Percentiles rank a stretch among this genome's conserved stretches.
Evolutionary conservation across 208 protist species (phyloP).

Genomic region (Leishmania aethiopica): DNA sequence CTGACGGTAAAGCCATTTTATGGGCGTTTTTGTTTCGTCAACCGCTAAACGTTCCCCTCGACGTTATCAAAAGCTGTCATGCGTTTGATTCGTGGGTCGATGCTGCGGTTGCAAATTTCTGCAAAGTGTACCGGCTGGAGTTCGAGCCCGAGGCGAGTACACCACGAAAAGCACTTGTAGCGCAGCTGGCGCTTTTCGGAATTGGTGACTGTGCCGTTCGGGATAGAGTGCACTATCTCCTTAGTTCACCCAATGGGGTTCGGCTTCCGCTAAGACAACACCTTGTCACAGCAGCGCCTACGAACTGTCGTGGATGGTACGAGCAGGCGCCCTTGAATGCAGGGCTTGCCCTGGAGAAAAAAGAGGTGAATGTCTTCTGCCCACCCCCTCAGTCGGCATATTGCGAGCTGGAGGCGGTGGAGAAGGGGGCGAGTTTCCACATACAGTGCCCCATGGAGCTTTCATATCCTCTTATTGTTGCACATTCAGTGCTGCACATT

Average conservation of each 20-base stretch:
- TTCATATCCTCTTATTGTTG: conserved; percentile 74
- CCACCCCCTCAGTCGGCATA: conserved; percentile 52
- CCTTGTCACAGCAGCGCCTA: conserved; percentile 26
- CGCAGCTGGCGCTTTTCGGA: conserved; percentile 52
- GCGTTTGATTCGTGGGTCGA: conserved; percentile 51
- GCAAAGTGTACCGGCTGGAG: conserved; percentile 37
- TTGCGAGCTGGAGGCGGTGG: conserved; percentile 51
- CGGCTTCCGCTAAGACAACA: conserved; percentile 30
- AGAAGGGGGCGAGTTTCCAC: conserved; percentile 28
- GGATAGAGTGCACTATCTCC: conserved; percentile 51
- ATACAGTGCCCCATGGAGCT: conserved; percentile 83
- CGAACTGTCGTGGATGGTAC: conserved; percentile 82
- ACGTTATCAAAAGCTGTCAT: conserved; percentile 43
- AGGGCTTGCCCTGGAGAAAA: conserved; percentile 39
- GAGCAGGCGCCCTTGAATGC: conserved; percentile 51
- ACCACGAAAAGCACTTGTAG: conserved; percentile 32
- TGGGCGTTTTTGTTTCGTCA: conserved; percentile 75
- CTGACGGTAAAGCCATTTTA: conserved; percentile 74
- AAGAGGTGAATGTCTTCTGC: conserved; percentile 58
- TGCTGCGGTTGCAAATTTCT: conserved; percentile 43
- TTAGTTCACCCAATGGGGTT: conserved; percentile 44
- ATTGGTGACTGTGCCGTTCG: conserved; percentile 28
- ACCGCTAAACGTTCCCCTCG: conserved; percentile 19
- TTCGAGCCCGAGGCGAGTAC: conserved; percentile 33
- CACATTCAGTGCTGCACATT: conserved; percentile 78